These are phyloP conservation scores for Rhododendron williamsianum DNA, from an alignment of 148 eudicot species.

Conservation along the genomic window DNA sequence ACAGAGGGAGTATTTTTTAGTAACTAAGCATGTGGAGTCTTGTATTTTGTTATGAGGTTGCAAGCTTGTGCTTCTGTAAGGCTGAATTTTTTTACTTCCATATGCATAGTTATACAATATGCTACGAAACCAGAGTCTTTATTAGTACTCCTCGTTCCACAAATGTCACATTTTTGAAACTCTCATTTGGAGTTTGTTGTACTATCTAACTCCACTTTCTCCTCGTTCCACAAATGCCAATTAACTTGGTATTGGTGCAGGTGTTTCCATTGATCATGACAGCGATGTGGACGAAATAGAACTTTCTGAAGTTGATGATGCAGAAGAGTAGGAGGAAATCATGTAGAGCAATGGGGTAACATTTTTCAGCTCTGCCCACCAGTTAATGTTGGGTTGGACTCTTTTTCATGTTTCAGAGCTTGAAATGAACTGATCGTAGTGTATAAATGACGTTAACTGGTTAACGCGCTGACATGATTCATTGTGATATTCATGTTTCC, in stretches of 20 bases:
- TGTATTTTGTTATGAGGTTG: background rate
- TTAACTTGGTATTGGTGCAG: conserved; percentile 6
- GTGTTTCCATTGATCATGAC: conserved; percentile 25
- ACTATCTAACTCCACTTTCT: background rate
- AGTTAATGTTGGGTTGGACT: background rate
- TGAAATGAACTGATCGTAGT: background rate
- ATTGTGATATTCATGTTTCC: background rate
- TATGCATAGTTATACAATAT: background rate
- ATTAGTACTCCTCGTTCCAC: too few relatives aligned
- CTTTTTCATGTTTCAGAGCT: background rate
- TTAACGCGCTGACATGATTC: background rate
- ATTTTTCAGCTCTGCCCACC: background rate
- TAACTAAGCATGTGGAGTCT: background rate
- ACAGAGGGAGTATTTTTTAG: too few relatives aligned
- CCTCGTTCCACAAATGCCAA: background rate
- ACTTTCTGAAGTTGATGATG: conserved; percentile 28
- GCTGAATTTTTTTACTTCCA: background rate
- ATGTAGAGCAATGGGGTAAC: background rate
- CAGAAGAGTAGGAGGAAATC: conserved; percentile 9
- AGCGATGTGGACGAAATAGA: conserved; percentile 70
- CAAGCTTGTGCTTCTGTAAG: background rate
- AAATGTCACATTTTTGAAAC: too few relatives aligned
- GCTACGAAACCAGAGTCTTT: background rate
- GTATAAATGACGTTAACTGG: background rate
- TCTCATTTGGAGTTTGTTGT: background rate